Evolutionary conservation across 441 rosid species (phyloP).

Genomic region (Adansonia grandidieri): DNA sequence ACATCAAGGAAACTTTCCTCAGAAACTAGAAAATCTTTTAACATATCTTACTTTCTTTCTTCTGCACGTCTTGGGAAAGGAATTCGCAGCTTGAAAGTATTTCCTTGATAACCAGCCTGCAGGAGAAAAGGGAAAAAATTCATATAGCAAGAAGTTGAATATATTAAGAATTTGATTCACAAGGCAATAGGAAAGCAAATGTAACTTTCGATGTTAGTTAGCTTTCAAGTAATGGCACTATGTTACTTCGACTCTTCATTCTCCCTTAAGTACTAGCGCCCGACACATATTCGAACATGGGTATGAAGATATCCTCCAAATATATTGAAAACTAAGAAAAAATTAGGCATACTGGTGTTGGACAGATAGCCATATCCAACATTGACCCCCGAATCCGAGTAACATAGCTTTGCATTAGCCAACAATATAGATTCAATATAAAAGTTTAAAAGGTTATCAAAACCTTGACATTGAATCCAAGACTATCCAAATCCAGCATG

Average conservation of each 20-base stretch:
- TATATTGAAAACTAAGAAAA: not conserved
- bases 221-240: not conserved
- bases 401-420: not conserved
- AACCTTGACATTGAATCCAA: constrained; percentile 92
- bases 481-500: constrained; percentile 85
- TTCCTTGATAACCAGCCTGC: constrained; percentile 59
- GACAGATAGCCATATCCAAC: too few species aligned
- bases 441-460: not conserved
- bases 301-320: too few species aligned
- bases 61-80: constrained; percentile 86
- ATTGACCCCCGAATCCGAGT: too few species aligned
- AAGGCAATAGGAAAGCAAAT: not conserved
- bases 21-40: not conserved
- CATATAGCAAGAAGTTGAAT: not conserved
- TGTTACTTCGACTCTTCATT: too few species aligned
- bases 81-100: constrained; percentile 72
- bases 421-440: not conserved
- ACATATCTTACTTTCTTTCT: constrained; percentile 70
- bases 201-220: not conserved
- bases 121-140: not conserved
- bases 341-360: not conserved
- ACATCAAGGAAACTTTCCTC: constrained; percentile 6
- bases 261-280: too few species aligned
- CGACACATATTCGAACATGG: too few species aligned
- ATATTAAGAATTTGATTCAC: not conserved